A percentile compares a stretch with the other conserved stretches of the same genome.
phyloP scores from a whole-genome alignment of 1,139 yeast genomes.

The Yamadazyma trypodendri region DNA sequence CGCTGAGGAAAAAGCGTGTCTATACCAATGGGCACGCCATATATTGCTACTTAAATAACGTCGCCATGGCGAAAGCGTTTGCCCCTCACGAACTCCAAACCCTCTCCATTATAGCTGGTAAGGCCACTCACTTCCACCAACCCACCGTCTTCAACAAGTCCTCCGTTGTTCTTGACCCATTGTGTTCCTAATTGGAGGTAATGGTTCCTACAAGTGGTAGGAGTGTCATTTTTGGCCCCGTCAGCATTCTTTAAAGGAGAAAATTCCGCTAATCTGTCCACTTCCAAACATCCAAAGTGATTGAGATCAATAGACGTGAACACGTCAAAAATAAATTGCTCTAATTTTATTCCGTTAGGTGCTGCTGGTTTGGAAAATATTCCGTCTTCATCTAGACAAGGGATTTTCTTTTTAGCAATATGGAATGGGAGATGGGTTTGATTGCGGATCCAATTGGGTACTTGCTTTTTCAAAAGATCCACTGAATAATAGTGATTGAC shows the following conservation, averaged over 20 bases:
- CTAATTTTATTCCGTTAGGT: constrained; percentile 91
- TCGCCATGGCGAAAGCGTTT: constrained; percentile 45
- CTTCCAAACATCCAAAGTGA: constrained; percentile 93
- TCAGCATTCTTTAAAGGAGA: constrained; percentile 93
- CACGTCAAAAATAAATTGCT: constrained; percentile 96
- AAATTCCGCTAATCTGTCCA: constrained; percentile 79
- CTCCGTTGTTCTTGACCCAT: constrained; percentile 77
- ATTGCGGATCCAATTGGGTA: constrained; percentile 71
- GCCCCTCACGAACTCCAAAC: constrained; percentile 60
- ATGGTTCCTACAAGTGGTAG: constrained; percentile 73
- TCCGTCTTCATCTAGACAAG: constrained; percentile 54
- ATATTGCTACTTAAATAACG: constrained; percentile 29
- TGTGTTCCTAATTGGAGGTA: constrained; percentile 67
- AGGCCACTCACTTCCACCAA: constrained; percentile 77
- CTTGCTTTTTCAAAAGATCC: constrained; percentile 55
- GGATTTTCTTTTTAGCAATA: constrained; percentile 88
- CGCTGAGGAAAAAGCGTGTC: too few relatives aligned
- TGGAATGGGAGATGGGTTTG: constrained; percentile 81
- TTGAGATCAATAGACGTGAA: constrained; percentile 73
- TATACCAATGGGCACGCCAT: too few relatives aligned
- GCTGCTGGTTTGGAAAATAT: constrained; percentile 56
- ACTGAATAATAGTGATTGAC: constrained; percentile 95
- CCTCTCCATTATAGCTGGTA: constrained; percentile 85
- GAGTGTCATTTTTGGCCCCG: constrained; percentile 79
- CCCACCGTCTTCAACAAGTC: constrained; percentile 46